Conservation (phyloP, 768 basidiomycete species). For the Psilocybe subaeruginosa region DNA sequence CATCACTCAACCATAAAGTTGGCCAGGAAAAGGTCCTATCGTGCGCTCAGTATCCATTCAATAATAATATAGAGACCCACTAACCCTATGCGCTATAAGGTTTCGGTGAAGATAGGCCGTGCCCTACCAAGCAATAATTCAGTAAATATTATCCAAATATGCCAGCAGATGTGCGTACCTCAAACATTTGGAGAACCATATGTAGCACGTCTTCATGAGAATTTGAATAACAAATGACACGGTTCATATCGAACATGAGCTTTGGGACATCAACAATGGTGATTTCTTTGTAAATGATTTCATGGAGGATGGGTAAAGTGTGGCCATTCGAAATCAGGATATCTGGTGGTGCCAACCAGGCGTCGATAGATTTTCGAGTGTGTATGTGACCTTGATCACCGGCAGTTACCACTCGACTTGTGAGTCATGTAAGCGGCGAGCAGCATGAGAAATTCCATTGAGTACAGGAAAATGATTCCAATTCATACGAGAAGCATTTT, state of each 20-base stretch:
- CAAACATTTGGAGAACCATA: constrained; percentile 11
- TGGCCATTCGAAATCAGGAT: constrained; percentile 1
- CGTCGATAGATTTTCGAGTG: neutral
- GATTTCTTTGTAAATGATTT: constrained; percentile 4
- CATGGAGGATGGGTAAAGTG: constrained; percentile 1
- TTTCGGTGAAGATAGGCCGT: constrained; percentile 5
- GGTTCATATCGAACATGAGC: neutral
- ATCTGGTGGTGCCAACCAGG: neutral
- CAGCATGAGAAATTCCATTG: neutral
- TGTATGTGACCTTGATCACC: neutral
- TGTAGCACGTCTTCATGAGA: constrained; percentile 12
- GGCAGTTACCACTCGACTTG: neutral
- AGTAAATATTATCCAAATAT: too few species aligned
- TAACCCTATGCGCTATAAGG: constrained; percentile 9
- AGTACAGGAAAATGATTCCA: too few species aligned
- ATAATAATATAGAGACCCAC: neutral
- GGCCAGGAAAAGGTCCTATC: constrained; percentile 11
- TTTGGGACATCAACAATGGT: neutral
- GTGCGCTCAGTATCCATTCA: too few species aligned
- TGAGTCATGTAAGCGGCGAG: neutral
- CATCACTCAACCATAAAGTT: constrained; percentile 13
- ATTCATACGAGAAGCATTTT: too few species aligned
- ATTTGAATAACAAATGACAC: neutral
- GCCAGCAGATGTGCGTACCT: neutral
- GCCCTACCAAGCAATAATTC: neutral